A percentile compares a stretch with the other conserved stretches of the same genome.
Conservation (phyloP, 495 filamentous ascomycete genomes). For the Parmelia sp. region DNA sequence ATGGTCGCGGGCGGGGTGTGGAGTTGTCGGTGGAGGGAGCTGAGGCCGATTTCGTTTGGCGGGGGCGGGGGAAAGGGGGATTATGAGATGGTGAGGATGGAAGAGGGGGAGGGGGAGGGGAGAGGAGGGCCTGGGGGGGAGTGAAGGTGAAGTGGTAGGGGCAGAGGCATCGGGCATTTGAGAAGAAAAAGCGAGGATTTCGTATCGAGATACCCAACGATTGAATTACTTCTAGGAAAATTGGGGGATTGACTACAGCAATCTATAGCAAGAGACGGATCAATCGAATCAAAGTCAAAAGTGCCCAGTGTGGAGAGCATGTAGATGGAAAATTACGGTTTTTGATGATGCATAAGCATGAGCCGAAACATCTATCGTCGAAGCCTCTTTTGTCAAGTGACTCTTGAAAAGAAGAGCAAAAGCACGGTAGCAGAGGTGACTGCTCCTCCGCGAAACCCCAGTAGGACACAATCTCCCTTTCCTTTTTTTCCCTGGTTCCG, state of each 20-base stretch:
- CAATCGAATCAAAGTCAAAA: neutral
- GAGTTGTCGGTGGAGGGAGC: constrained; percentile 82
- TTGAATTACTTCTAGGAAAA: neutral
- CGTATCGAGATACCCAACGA: neutral
- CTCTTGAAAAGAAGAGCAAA: neutral
- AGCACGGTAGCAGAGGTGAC: neutral
- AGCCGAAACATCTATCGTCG: neutral
- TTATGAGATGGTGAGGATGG: constrained; percentile 76
- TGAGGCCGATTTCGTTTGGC: constrained; percentile 84
- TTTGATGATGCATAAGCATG: neutral
- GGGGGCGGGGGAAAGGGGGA: constrained; percentile 57
- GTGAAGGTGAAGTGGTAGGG: constrained; percentile 3
- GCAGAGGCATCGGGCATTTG: neutral
- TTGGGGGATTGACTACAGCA: neutral
- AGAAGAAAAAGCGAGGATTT: neutral
- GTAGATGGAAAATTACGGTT: neutral
- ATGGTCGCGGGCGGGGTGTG: constrained; percentile 77
- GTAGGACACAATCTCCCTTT: neutral
- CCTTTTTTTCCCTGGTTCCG: neutral
- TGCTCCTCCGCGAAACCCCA: neutral
- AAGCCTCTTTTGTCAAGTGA: neutral
- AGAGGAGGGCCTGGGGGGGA: neutral
- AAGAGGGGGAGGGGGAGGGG: constrained; percentile 26
- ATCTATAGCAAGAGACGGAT: neutral
- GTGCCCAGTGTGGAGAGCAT: neutral